Base-by-base conservation (phyloP, 192 early-diverging fungal genomes). In the Entomortierella parvispora region DNA sequence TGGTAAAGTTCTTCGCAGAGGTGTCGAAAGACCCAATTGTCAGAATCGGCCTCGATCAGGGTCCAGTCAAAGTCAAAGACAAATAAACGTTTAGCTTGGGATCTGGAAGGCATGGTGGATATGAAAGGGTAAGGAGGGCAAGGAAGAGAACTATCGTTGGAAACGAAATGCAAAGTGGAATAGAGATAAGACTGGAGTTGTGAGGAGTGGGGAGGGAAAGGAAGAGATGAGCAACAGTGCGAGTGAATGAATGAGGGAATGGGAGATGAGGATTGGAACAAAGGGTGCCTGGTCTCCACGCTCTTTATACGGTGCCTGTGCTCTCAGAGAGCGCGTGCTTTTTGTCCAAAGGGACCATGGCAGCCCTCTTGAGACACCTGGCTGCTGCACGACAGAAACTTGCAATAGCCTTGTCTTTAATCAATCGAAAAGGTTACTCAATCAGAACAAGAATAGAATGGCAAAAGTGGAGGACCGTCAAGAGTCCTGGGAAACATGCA, bases 61-160 rank as follows among this genome's bases (percentile, higher is more conserved):
- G 89, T 87, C 88, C 89, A 90, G 74, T 90, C 89, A 71, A 90
- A 90, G 62, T 90, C 89, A 80, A 90, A 90, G n/a, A 87, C 86
- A 44, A 85, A 68, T 20, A 90, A 49, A 31, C 71, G 82, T 49
- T 81, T 65, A 20, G 58, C 12, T 10, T 29, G 5, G 18, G 58
- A 29, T 61, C 64, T 15, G 5, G 47, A 52, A 23, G 58, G 58
- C 67, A 69, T 69, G 5, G 12, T 11, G 48, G 32, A 29, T 42
- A 15, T 44, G 32, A 20, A 45, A 7, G 18, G 14, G 29, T 54
- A 22, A 4, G 51, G 22, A 28, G 62, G 12, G 46, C n/a, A n/a
- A n/a, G n/a, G n/a, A n/a, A n/a, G n/a, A n/a, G n/a, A n/a, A n/a
- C n/a, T n/a, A n/a, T n/a, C n/a, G n/a, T n/a, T n/a, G n/a, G n/a